A percentile compares a stretch with the other conserved stretches of the same genome.
Conservation (phyloP, 352 stramenopile genomes). For the Phytopythium sindhum region DNA sequence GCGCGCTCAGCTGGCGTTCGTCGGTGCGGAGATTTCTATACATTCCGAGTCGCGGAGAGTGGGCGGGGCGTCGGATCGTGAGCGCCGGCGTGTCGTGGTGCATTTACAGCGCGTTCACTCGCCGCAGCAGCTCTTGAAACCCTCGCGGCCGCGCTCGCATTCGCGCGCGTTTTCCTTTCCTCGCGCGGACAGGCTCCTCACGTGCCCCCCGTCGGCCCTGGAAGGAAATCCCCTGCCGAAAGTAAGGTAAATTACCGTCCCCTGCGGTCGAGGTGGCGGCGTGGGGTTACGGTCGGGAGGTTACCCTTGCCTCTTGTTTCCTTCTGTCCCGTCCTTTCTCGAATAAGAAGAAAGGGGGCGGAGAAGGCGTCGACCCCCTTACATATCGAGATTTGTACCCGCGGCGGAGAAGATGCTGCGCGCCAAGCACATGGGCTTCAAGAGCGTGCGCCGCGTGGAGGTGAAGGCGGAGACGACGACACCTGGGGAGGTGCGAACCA, state of each 20-base stretch:
- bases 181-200: not conserved
- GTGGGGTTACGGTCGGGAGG: not conserved
- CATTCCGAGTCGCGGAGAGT: not conserved
- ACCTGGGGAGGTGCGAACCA: conserved; percentile 67
- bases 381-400: not conserved
- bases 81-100: not conserved
- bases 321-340: not conserved
- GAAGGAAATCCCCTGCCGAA: too few species aligned
- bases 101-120: not conserved
- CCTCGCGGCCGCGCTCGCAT: not conserved
- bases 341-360: not conserved
- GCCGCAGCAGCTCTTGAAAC: not conserved
- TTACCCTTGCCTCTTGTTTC: not conserved
- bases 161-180: not conserved
- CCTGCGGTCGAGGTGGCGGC: too few species aligned
- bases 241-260: conserved; percentile 1
- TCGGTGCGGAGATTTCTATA: not conserved
- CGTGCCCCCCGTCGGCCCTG: too few species aligned
- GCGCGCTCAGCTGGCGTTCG: not conserved
- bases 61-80: not conserved
- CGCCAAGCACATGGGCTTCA: conserved; percentile 82
- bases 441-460: conserved; percentile 73
- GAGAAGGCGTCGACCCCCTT: too few species aligned
- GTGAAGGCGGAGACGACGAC: conserved; percentile 87
- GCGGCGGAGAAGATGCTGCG: conserved; percentile 40